Conservation (phyloP, 2,329 filamentous ascomycete species). For the Neofusicoccum kwambonambiense region DNA sequence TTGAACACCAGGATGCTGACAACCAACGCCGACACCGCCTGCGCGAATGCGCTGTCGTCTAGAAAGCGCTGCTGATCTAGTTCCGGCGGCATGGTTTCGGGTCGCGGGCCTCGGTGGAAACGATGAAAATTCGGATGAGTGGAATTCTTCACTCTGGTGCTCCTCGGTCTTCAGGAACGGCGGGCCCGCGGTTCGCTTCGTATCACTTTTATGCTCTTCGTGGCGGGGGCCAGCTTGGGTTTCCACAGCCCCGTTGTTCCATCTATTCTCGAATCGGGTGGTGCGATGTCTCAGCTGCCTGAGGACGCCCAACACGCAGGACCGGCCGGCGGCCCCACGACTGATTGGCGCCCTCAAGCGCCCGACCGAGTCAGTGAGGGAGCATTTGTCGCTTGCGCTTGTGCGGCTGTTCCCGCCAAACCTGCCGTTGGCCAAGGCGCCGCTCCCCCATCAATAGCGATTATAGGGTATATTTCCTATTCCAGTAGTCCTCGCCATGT, state of each 20-base stretch:
- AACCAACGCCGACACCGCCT: background rate
- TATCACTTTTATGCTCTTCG: background rate
- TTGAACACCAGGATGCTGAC: constrained; percentile 14
- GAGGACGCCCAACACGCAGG: background rate
- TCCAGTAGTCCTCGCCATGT: background rate
- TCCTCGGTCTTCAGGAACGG: background rate
- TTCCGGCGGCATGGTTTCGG: background rate
- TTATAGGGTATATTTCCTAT: background rate
- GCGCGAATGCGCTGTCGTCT: background rate
- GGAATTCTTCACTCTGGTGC: too few relatives aligned
- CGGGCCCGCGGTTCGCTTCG: background rate
- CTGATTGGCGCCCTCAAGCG: background rate
- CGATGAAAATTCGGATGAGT: background rate
- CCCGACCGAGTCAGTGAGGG: background rate
- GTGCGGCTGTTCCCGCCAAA: constrained; percentile 6
- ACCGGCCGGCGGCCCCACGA: background rate
- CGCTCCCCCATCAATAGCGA: background rate
- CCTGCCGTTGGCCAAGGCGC: background rate
- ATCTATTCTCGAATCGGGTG: background rate
- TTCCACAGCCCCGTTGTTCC: background rate
- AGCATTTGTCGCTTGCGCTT: background rate
- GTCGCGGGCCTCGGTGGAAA: background rate
- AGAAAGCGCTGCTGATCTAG: background rate
- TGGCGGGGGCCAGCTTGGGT: background rate
- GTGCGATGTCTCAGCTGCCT: constrained; percentile 2